Percentiles rank a stretch among this genome's conserved stretches.
Evolutionary conservation across 495 filamentous ascomycete genomes (phyloP).

Genomic region (Thermochaetoides thermophila): DNA sequence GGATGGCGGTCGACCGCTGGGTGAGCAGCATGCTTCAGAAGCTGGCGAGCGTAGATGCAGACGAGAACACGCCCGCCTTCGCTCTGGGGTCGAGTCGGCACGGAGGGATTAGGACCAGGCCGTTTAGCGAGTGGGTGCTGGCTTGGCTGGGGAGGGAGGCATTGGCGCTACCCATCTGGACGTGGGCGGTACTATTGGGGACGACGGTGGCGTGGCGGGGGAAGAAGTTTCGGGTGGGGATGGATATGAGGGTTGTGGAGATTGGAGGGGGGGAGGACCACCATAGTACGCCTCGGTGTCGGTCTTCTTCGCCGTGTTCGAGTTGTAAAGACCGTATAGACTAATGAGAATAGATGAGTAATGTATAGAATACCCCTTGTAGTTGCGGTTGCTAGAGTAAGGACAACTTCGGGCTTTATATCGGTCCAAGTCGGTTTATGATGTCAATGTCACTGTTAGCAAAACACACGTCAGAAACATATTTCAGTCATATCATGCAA

Average conservation of each 20-base stretch:
- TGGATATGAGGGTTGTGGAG: conserved; percentile 64
- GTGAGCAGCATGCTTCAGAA: conserved; percentile 62
- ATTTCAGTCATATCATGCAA: no score
- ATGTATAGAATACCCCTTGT: no score
- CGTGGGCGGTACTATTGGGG: conserved; percentile 68
- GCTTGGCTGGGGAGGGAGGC: conserved; percentile 79
- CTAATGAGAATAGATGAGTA: no score
- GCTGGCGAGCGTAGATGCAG: conserved; percentile 50
- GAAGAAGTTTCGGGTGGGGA: conserved; percentile 61
- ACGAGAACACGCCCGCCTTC: conserved; percentile 59
- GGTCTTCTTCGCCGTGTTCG: conserved; percentile 7
- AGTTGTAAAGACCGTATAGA: conserved; percentile 19
- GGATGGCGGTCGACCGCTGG: conserved; percentile 61
- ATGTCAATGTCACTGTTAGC: no score
- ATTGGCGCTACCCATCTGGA: conserved; percentile 78
- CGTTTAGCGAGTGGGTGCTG: conserved; percentile 54
- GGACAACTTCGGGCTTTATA: no score
- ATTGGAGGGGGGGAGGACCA: conserved; percentile 15
- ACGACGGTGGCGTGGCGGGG: conserved; percentile 79
- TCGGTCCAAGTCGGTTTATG: no score
- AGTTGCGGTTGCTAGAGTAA: no score
- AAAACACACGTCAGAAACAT: no score
- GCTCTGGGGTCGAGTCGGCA: conserved; percentile 32
- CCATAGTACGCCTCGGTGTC: no score
- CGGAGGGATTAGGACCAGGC: conserved; percentile 30